Conservation (phyloP, 2,329 filamentous ascomycete genomes). For the Fusarium sp. region DNA sequence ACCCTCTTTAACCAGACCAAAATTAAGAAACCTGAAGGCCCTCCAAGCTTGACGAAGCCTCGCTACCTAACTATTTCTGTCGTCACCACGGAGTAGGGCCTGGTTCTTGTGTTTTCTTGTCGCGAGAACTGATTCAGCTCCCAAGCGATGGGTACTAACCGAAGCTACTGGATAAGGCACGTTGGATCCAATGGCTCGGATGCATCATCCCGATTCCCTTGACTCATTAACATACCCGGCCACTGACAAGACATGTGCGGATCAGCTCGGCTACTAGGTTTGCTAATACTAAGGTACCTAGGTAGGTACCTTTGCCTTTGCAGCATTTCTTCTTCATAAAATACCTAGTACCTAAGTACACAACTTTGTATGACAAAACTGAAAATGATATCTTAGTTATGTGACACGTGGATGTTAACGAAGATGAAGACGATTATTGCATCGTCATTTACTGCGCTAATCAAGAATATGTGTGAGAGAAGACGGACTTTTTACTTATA, state of each 20-base stretch:
- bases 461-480: background rate
- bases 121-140: background rate
- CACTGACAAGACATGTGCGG: background rate
- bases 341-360: background rate
- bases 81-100: background rate
- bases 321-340: background rate
- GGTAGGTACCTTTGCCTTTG: background rate
- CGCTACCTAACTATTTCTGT: background rate
- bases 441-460: background rate
- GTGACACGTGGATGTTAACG: background rate
- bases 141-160: background rate
- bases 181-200: background rate
- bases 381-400: background rate
- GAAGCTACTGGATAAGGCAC: background rate
- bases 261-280: background rate
- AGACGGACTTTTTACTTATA: background rate
- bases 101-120: background rate
- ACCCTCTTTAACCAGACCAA: background rate
- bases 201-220: slow-evolving; percentile 9
- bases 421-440: background rate
- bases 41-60: background rate
- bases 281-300: background rate
- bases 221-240: background rate
- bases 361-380: background rate
- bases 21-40: background rate